These are phyloP conservation scores for Dactylonectria macrodidyma DNA, from an alignment of 2,329 filamentous ascomycete genomes.

Conservation along the genomic window DNA sequence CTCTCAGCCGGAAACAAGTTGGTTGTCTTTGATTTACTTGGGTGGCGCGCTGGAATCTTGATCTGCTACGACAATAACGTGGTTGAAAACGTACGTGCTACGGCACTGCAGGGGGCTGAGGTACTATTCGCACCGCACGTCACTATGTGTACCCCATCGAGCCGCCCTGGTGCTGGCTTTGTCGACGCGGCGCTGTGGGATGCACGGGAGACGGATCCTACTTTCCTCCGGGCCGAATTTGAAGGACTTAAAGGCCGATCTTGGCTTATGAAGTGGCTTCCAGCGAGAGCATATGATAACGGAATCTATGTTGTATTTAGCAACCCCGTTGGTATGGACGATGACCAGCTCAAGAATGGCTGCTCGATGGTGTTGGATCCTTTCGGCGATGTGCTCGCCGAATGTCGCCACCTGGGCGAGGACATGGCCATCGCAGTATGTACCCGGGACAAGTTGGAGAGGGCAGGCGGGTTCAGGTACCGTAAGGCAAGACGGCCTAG, in stretches of 20 bases:
- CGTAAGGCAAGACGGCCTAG: constrained; percentile 32
- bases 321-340: constrained; percentile 39
- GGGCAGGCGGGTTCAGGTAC: constrained; percentile 34
- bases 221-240: constrained; percentile 35
- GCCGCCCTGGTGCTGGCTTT: constrained; percentile 36
- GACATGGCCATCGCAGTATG: constrained; percentile 36
- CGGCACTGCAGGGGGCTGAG: constrained; percentile 33
- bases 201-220: constrained; percentile 28
- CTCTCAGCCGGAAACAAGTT: constrained; percentile 29
- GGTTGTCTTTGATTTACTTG: constrained; percentile 36
- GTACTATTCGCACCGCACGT: constrained; percentile 38
- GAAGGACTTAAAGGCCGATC: constrained; percentile 37
- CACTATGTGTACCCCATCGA: constrained; percentile 39
- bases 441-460: constrained; percentile 34
- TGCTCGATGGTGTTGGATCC: constrained; percentile 39
- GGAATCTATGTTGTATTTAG: constrained; percentile 39
- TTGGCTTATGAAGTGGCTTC: constrained; percentile 42
- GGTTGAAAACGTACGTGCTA: constrained; percentile 37
- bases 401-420: constrained; percentile 33
- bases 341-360: constrained; percentile 39
- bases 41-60: constrained; percentile 37
- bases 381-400: constrained; percentile 35
- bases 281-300: constrained; percentile 36
- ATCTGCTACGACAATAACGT: constrained; percentile 44
- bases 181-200: constrained; percentile 32